Base-by-base conservation (phyloP, 2,329 filamentous ascomycete species). In the Pseudogymnoascus sp. region DNA sequence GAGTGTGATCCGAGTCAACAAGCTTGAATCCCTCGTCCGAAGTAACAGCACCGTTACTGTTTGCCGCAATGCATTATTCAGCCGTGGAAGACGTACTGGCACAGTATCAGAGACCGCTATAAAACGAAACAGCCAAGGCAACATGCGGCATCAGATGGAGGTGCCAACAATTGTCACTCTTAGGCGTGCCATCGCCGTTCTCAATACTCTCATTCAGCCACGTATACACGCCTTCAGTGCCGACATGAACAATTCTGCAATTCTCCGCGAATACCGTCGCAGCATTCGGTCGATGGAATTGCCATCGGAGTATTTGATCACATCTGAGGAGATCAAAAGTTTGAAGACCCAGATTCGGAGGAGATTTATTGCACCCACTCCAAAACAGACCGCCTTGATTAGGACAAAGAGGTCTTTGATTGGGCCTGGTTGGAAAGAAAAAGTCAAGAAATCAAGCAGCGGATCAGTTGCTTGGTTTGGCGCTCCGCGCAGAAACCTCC, bases 81-180 rank as follows among this genome's bases (percentile, higher is more conserved):
- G 25, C n/a, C 43, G 25, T 32, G 43, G 43, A 5, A 54, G 43
- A 32, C 43, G n/a, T 18, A 54, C 25, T 12, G 43, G 9, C 11
- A 30, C 43, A 14, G 25, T 32, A 54, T 32, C 43, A 12, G 43
- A 30, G 28, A 54, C n/a, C 1, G n/a, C 25, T 30, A 32, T 18
- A 12, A 54, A 54, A 18, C 25, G 8, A 54, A 54, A 12, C 7
- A 30, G 4, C 28, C 25, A 54, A 30, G 43, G n/a, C 4, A 30
- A 32, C n/a, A 32, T 16, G 30, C 43, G 14, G 9, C 54, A 58
- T 20, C 54, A 58, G 25, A 20, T 25, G 18, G 32, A 58, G n/a
- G 6, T 18, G 4, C 57, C 57, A 12, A 58, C 57, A 22, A 58
- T 58, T 22, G 35, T 58, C 8, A 58, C 57, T 58, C 57, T 58